Evolutionary conservation across 257 asterid species (phyloP).

Genomic region (Fraxinus anomala): DNA sequence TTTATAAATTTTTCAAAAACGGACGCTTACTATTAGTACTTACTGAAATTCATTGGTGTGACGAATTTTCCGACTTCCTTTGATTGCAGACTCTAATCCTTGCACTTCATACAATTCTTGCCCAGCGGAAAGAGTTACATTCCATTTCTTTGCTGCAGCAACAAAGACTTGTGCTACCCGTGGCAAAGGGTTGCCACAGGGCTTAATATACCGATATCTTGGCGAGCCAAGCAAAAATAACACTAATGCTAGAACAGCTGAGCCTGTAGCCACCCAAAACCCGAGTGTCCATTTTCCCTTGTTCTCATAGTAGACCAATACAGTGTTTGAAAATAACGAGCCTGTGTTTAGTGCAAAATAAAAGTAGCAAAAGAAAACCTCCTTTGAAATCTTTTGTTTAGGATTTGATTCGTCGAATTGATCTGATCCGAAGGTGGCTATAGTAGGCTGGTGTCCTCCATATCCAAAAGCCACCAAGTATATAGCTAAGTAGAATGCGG

Average conservation of each 20-base stretch:
- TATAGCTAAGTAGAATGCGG: conserved; percentile 58
- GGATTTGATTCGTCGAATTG: conserved; percentile 57
- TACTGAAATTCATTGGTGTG: conserved; percentile 59
- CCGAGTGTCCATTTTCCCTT: conserved; percentile 70
- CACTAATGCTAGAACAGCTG: conserved; percentile 47
- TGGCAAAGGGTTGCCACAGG: conserved; percentile 69
- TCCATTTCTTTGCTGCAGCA: conserved; percentile 49
- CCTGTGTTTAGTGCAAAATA: conserved; percentile 76
- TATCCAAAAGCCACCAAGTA: conserved; percentile 77
- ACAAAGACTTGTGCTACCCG: conserved; percentile 64
- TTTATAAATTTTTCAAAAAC: not conserved
- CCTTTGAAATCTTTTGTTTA: conserved; percentile 34
- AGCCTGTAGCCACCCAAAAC: conserved; percentile 60
- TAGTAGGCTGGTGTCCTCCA: conserved; percentile 86
- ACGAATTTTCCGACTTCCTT: conserved; percentile 63
- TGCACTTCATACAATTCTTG: conserved; percentile 48
- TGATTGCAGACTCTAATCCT: conserved; percentile 54
- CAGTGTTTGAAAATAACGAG: conserved; percentile 67
- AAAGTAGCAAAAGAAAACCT: conserved; percentile 59
- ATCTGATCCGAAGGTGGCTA: conserved; percentile 81
- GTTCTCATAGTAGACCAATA: conserved; percentile 72
- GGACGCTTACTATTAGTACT: not conserved
- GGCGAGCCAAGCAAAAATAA: conserved; percentile 49
- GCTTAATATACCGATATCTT: conserved; percentile 46
- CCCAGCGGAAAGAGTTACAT: conserved; percentile 11